A percentile compares a stretch with the other conserved stretches of the same genome.
Conservation (phyloP, 2,329 filamentous ascomycete species). For the Penicillium occitanis region DNA sequence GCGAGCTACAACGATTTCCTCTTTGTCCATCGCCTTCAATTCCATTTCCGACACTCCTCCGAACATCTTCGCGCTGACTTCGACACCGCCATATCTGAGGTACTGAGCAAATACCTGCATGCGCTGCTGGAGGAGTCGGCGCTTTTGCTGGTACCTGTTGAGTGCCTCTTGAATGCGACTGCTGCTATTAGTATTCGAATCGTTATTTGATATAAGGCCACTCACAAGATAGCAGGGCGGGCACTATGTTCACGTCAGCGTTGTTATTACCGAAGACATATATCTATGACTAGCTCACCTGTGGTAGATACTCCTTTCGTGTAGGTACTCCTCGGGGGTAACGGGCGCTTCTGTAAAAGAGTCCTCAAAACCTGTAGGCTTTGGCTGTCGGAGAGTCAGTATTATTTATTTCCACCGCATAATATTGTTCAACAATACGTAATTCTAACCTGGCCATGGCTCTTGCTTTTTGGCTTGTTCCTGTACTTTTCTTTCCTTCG, state of each 20-base stretch:
- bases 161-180: slow-evolving; percentile 84
- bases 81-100: slow-evolving; percentile 78
- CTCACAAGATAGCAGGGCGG: slow-evolving; percentile 58
- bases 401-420: neutral
- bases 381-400: slow-evolving; percentile 31
- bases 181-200: neutral
- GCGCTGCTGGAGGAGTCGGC: slow-evolving; percentile 67
- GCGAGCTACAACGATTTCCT: slow-evolving; percentile 63
- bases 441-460: slow-evolving; percentile 17
- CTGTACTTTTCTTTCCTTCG: slow-evolving; percentile 17
- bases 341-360: slow-evolving; percentile 78
- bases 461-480: slow-evolving; percentile 19
- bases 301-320: slow-evolving; percentile 69
- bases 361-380: slow-evolving; percentile 72
- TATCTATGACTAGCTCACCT: slow-evolving; percentile 48
- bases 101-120: slow-evolving; percentile 73
- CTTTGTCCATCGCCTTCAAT: slow-evolving; percentile 60
- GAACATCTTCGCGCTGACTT: slow-evolving; percentile 62
- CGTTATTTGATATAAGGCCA: neutral
- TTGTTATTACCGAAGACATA: no score
- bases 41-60: slow-evolving; percentile 62
- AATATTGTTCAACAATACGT: neutral
- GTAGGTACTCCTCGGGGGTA: slow-evolving; percentile 65
- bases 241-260: slow-evolving; percentile 33
- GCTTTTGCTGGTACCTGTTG: slow-evolving; percentile 73